Conservation (phyloP, 2,329 filamentous ascomycete genomes). For the Paramyrothecium sp. region DNA sequence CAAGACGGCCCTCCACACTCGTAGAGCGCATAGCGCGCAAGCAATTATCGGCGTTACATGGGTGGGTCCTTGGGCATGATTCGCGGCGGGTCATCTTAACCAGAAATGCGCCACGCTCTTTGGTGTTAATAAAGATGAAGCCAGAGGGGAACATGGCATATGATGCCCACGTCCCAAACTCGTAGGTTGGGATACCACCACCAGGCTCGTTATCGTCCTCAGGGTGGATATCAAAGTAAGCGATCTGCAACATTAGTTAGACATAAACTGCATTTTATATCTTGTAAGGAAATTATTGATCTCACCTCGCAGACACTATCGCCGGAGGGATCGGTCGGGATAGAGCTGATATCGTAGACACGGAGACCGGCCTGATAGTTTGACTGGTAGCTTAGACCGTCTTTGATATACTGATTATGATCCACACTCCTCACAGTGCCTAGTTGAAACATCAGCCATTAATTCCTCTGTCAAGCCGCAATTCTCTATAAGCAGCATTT, state of each 20-base stretch:
- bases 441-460: background rate
- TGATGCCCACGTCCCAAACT: constrained; percentile 16
- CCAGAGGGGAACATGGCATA: constrained; percentile 17
- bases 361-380: constrained; percentile 42
- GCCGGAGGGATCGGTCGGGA: constrained; percentile 32
- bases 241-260: background rate
- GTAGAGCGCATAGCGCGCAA: constrained; percentile 14
- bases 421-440: background rate
- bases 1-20: constrained; percentile 12
- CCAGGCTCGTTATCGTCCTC: constrained; percentile 12
- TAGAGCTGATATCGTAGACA: constrained; percentile 28
- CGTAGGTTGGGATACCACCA: constrained; percentile 13
- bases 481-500: background rate
- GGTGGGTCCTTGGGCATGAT: constrained; percentile 7
- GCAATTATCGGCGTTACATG: constrained; percentile 18
- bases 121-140: constrained; percentile 18
- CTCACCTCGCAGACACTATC: constrained; percentile 35
- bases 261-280: background rate
- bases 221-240: constrained; percentile 1
- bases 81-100: constrained; percentile 17
- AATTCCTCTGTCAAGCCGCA: background rate
- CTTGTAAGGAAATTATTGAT: background rate
- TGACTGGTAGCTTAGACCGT: constrained; percentile 41
- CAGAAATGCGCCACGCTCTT: constrained; percentile 17
- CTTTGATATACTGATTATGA: constrained; percentile 39